Conservation (phyloP, 2,329 filamentous ascomycete species). For the Pseudocercospora pini-densiflorae region DNA sequence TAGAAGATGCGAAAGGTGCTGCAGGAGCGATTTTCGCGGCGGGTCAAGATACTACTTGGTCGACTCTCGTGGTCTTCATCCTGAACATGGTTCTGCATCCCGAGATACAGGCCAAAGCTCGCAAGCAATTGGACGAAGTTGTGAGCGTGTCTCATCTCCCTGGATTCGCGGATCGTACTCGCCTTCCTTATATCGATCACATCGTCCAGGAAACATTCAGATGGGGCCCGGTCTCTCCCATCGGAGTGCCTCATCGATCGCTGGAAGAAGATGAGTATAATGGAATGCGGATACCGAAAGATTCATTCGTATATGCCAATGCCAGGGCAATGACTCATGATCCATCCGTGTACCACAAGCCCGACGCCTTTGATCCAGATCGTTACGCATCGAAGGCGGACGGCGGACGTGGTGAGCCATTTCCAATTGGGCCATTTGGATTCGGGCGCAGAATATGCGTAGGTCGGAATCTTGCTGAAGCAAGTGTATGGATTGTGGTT, state of each 20-base stretch:
- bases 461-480: constrained; percentile 21
- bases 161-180: constrained; percentile 33
- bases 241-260: constrained; percentile 51
- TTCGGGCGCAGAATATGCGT: constrained; percentile 26
- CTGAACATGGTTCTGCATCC: constrained; percentile 38
- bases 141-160: constrained; percentile 36
- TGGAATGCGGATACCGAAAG: constrained; percentile 32
- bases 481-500: constrained; percentile 18
- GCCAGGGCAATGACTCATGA: constrained; percentile 48
- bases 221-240: constrained; percentile 39
- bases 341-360: constrained; percentile 46
- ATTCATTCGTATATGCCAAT: constrained; percentile 32
- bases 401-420: constrained; percentile 49
- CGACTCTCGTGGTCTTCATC: constrained; percentile 41
- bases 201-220: constrained; percentile 43
- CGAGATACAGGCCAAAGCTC: constrained; percentile 35
- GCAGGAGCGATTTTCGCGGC: constrained; percentile 46
- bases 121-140: constrained; percentile 37
- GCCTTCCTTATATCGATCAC: constrained; percentile 38
- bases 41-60: constrained; percentile 28
- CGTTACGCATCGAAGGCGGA: constrained; percentile 45
- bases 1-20: constrained; percentile 48
- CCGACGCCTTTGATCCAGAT: constrained; percentile 54
- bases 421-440: constrained; percentile 43
- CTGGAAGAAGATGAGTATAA: constrained; percentile 30